phyloP scores from a whole-genome alignment of 2,329 filamentous ascomycete species.

The Apiospora aurea region DNA sequence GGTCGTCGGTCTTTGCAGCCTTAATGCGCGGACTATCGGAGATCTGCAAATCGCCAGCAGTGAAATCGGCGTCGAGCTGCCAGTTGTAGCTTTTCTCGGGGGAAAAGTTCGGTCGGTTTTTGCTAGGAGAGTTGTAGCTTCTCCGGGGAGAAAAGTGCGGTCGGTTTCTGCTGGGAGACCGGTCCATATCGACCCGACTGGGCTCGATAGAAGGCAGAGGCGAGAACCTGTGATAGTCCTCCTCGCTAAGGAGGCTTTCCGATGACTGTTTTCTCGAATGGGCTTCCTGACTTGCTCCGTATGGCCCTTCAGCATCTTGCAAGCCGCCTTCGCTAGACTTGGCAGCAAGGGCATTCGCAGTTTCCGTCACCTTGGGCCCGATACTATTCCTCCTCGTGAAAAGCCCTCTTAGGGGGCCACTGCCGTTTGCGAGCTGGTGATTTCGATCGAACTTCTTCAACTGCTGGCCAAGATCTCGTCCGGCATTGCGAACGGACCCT shows the following conservation, averaged over 20 bases:
- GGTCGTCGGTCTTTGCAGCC: slow-evolving; percentile 39
- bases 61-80: slow-evolving; percentile 65
- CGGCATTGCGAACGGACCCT: neutral
- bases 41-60: slow-evolving; percentile 60
- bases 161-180: slow-evolving; percentile 5
- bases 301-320: neutral
- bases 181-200: neutral
- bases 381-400: slow-evolving; percentile 14
- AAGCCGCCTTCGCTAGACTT: slow-evolving; percentile 9
- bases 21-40: slow-evolving; percentile 63
- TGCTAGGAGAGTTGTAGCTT: slow-evolving; percentile 48
- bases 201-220: slow-evolving; percentile 23
- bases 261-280: slow-evolving; percentile 20
- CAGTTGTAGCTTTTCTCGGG: slow-evolving; percentile 62
- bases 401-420: neutral
- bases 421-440: slow-evolving; percentile 13
- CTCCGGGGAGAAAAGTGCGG: slow-evolving; percentile 52
- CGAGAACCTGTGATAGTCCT: slow-evolving; percentile 21
- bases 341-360: slow-evolving; percentile 10
- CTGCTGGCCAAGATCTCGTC: slow-evolving; percentile 15
- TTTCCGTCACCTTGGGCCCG: slow-evolving; percentile 21
- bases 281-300: neutral
- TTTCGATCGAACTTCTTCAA: slow-evolving; percentile 12
- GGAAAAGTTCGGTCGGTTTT: slow-evolving; percentile 36
- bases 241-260: slow-evolving; percentile 10